Evolutionary conservation across 352 stramenopile genomes (phyloP).

Genomic region (Pythium grandisporangium): DNA sequence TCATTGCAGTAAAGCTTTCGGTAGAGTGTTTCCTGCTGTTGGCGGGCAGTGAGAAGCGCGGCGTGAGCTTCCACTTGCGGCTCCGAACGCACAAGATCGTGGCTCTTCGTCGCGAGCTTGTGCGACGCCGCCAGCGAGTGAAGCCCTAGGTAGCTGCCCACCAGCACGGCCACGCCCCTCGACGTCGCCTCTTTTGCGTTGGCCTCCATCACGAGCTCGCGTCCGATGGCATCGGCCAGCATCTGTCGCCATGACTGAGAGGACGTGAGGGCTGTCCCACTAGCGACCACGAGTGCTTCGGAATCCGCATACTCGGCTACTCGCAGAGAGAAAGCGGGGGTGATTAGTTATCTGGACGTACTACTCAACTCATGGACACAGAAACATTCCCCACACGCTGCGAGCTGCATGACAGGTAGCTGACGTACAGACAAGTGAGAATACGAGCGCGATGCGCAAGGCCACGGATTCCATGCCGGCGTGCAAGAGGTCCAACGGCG

Average conservation of each 20-base stretch:
- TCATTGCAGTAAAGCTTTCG: slow-evolving; percentile 39
- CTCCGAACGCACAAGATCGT: slow-evolving; percentile 18
- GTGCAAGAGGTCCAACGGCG: slow-evolving; percentile 81
- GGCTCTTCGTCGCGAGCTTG: slow-evolving; percentile 18
- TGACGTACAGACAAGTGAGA: slow-evolving; percentile 67
- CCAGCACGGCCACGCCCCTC: slow-evolving; percentile 67
- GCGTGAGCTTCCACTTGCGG: slow-evolving; percentile 43
- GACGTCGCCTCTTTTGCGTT: slow-evolving; percentile 71
- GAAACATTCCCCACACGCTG: too few relatives aligned
- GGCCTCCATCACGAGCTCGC: slow-evolving; percentile 59
- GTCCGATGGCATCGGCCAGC: slow-evolving; percentile 70
- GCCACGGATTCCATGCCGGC: slow-evolving; percentile 87
- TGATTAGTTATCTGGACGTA: background rate
- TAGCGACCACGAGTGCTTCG: slow-evolving; percentile 58
- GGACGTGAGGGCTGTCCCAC: slow-evolving; percentile 66
- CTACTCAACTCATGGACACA: too few relatives aligned
- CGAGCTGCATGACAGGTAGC: too few relatives aligned
- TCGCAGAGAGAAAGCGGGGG: background rate
- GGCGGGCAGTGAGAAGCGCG: slow-evolving; percentile 47
- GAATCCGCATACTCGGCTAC: slow-evolving; percentile 24
- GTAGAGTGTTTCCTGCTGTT: slow-evolving; percentile 67
- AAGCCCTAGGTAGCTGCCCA: slow-evolving; percentile 50
- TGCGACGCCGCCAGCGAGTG: slow-evolving; percentile 35
- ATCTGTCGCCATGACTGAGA: slow-evolving; percentile 86
- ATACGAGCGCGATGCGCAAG: slow-evolving; percentile 80